A percentile compares a stretch with the other conserved stretches of the same genome.
These are phyloP conservation scores for Cystobasidium onofrii DNA, from an alignment of 768 basidiomycete genomes.

Conservation along the genomic window DNA sequence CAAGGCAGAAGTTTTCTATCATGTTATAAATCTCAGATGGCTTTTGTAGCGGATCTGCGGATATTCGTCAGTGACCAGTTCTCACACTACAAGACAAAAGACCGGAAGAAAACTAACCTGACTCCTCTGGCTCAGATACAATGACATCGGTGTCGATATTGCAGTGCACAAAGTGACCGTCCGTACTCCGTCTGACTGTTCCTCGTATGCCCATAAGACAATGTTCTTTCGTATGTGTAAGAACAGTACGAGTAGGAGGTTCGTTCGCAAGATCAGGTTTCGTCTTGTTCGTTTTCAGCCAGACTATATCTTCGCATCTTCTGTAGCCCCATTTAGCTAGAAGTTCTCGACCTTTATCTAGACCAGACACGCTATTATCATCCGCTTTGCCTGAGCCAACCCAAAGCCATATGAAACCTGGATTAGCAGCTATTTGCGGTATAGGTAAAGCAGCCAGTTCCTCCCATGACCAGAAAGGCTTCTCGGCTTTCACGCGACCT, in stretches of 20 bases:
- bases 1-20: slow-evolving; percentile 96
- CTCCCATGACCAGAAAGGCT: slow-evolving; percentile 59
- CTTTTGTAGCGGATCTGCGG: slow-evolving; percentile 65
- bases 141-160: slow-evolving; percentile 98
- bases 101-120: slow-evolving; percentile 43
- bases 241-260: slow-evolving; percentile 71
- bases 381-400: slow-evolving; percentile 83
- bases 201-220: slow-evolving; percentile 96
- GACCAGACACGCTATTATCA: slow-evolving; percentile 49
- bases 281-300: slow-evolving; percentile 82
- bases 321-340: slow-evolving; percentile 86
- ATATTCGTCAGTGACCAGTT: not conserved
- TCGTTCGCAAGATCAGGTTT: slow-evolving; percentile 66
- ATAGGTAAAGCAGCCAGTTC: slow-evolving; percentile 73
- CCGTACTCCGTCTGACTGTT: slow-evolving; percentile 86
- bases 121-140: slow-evolving; percentile 85
- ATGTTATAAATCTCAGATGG: slow-evolving; percentile 93
- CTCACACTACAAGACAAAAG: not conserved
- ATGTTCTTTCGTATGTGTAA: slow-evolving; percentile 88
- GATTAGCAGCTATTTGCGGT: slow-evolving; percentile 73
- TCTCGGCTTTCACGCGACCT: not conserved
- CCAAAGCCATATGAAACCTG: slow-evolving; percentile 91
- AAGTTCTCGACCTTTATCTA: slow-evolving; percentile 83
- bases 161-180: slow-evolving; percentile 95
- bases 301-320: slow-evolving; percentile 94